Conservation (phyloP, 805 yeast genomes). For the Scheffersomyces coipomensis region DNA sequence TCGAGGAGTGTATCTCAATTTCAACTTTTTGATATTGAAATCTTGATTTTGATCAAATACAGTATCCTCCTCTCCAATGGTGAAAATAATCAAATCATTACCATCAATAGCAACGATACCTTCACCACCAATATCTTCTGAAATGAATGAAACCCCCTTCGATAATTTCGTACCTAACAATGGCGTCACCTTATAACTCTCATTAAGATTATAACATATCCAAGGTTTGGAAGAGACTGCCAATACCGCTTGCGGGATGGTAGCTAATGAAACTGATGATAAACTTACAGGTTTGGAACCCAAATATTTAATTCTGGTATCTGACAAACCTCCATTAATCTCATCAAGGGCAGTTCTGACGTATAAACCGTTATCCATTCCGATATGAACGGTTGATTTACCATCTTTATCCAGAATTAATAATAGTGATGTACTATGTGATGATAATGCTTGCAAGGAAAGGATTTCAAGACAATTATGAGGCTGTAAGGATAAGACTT, state of each 20-base stretch:
- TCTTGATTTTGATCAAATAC: constrained; percentile 25
- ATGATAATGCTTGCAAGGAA: constrained; percentile 64
- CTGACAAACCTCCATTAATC: constrained; percentile 55
- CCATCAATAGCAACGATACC: constrained; percentile 66
- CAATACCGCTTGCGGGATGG: constrained; percentile 30
- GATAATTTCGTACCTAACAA: constrained; percentile 40
- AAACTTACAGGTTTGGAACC: constrained; percentile 68
- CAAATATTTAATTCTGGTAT: constrained; percentile 66
- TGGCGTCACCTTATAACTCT: constrained; percentile 47
- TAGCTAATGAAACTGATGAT: constrained; percentile 26
- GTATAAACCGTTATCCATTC: constrained; percentile 82
- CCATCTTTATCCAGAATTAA: constrained; percentile 15
- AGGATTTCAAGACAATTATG: constrained; percentile 59
- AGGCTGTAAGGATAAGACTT: constrained; percentile 61
- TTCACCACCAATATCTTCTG: constrained; percentile 58
- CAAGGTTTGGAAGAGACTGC: constrained; percentile 58
- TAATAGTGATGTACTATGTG: constrained; percentile 32
- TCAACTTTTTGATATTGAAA: constrained; percentile 27
- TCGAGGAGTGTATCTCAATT: constrained; percentile 53
- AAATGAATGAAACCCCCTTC: constrained; percentile 52
- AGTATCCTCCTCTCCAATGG: constrained; percentile 42
- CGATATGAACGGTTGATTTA: constrained; percentile 57
- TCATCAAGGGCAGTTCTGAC: constrained; percentile 59
- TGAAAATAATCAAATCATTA: constrained; percentile 52
- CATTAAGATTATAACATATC: constrained; percentile 43